Evolutionary conservation across 2,329 filamentous ascomycete species (phyloP).

Genomic region (Pseudodiploospora longispora): DNA sequence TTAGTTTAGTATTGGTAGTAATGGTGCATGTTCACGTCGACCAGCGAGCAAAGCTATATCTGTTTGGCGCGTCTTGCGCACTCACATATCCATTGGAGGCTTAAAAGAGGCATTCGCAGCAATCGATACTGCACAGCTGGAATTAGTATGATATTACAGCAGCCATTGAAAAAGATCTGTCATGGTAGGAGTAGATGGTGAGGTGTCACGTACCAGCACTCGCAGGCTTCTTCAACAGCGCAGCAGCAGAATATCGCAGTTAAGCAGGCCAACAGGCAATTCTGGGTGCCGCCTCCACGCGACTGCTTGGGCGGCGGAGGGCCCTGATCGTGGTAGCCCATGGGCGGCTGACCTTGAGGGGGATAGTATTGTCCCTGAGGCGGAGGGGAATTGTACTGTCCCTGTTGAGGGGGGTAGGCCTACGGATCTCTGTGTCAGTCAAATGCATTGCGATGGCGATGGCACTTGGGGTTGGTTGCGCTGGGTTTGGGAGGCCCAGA

Average conservation of each 20-base stretch:
- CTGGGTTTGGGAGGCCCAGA: too few relatives aligned
- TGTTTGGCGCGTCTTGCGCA: too few relatives aligned
- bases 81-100: too few relatives aligned
- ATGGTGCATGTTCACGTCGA: too few relatives aligned
- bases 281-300: conserved; percentile 27
- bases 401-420: conserved; percentile 20
- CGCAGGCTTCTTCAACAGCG: conserved; percentile 41
- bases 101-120: conserved; percentile 34
- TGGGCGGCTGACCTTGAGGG: conserved; percentile 30
- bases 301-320: conserved; percentile 22
- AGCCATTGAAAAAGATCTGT: background rate
- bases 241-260: conserved; percentile 44
- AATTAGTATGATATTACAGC: conserved; percentile 8
- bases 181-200: background rate
- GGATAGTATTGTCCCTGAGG: conserved; percentile 25
- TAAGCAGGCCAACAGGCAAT: conserved; percentile 39
- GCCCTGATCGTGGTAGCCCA: conserved; percentile 33
- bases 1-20: too few relatives aligned
- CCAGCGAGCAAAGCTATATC: too few relatives aligned
- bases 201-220: conserved; percentile 34
- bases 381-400: conserved; percentile 21
- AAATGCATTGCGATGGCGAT: background rate
- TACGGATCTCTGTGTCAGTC: conserved; percentile 5
- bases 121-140: conserved; percentile 24
- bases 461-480: background rate